Evolutionary conservation across 2,329 filamentous ascomycete species (phyloP).

Genomic region (Talaromyces islandicus): DNA sequence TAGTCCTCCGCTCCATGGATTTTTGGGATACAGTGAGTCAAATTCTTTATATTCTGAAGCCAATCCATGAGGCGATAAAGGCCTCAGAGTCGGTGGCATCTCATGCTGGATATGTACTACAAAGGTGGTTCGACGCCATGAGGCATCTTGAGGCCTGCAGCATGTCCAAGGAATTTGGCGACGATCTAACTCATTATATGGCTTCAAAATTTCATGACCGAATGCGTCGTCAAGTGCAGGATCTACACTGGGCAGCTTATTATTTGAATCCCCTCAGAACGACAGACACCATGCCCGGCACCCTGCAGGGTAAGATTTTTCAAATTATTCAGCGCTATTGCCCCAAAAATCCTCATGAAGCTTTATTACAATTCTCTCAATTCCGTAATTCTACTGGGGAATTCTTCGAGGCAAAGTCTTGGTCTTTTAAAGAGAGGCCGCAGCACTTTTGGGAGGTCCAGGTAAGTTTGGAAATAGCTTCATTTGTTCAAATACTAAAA

Average conservation of each 20-base stretch:
- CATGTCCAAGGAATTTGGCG: neutral
- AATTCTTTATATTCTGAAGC: neutral
- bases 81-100: neutral
- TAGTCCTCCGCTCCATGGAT: neutral
- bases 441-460: neutral
- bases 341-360: neutral
- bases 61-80: neutral
- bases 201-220: neutral
- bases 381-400: neutral
- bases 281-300: neutral
- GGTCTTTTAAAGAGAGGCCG: neutral
- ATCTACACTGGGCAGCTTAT: neutral
- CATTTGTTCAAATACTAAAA: neutral
- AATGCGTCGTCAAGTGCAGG: neutral
- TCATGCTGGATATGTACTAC: neutral
- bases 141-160: neutral
- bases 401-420: neutral
- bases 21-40: neutral
- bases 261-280: neutral
- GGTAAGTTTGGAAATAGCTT: neutral
- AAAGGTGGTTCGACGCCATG: neutral
- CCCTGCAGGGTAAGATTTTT: neutral
- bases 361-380: neutral
- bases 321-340: neutral
- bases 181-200: neutral